Conservation (phyloP, 2,329 filamentous ascomycete genomes). For the Pestalotiopsis sp. region DNA sequence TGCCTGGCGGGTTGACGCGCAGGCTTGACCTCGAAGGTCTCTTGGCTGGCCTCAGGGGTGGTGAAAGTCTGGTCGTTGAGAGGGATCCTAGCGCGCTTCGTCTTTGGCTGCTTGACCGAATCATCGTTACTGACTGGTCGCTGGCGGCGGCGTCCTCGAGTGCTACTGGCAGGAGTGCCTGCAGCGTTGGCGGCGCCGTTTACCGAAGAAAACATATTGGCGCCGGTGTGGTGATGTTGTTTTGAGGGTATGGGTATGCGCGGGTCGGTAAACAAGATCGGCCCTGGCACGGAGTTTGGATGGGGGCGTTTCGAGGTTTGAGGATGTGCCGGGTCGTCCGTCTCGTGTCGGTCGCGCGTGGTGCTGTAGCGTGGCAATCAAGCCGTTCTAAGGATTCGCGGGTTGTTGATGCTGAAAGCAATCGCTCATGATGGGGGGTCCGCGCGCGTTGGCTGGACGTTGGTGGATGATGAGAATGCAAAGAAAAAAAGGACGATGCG, state of each 20-base stretch:
- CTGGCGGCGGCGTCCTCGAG: slow-evolving; percentile 61
- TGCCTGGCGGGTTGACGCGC: slow-evolving; percentile 50
- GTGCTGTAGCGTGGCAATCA: slow-evolving; percentile 2
- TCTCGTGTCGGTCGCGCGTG: neutral
- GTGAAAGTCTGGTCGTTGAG: slow-evolving; percentile 57
- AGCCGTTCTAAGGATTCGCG: slow-evolving; percentile 23
- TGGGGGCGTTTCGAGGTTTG: neutral
- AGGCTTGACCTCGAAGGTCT: slow-evolving; percentile 57
- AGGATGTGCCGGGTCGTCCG: slow-evolving; percentile 10
- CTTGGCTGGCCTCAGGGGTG: slow-evolving; percentile 49
- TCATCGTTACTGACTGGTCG: slow-evolving; percentile 58
- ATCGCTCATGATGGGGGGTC: slow-evolving; percentile 20
- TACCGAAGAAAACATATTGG: slow-evolving; percentile 60
- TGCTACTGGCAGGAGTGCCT: slow-evolving; percentile 48
- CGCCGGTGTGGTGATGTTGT: slow-evolving; percentile 17
- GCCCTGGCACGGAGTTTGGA: slow-evolving; percentile 8
- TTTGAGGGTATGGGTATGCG: slow-evolving; percentile 15
- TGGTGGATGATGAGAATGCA: slow-evolving; percentile 13
- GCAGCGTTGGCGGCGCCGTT: slow-evolving; percentile 42
- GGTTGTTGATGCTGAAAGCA: slow-evolving; percentile 15
- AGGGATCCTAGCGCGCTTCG: slow-evolving; percentile 61
- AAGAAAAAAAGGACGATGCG: neutral
- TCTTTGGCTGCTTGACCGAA: slow-evolving; percentile 58
- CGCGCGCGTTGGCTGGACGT: slow-evolving; percentile 1
- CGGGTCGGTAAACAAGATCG: slow-evolving; percentile 10